Base-by-base conservation (phyloP, 495 filamentous ascomycete genomes). In the Penicillium nucicola region DNA sequence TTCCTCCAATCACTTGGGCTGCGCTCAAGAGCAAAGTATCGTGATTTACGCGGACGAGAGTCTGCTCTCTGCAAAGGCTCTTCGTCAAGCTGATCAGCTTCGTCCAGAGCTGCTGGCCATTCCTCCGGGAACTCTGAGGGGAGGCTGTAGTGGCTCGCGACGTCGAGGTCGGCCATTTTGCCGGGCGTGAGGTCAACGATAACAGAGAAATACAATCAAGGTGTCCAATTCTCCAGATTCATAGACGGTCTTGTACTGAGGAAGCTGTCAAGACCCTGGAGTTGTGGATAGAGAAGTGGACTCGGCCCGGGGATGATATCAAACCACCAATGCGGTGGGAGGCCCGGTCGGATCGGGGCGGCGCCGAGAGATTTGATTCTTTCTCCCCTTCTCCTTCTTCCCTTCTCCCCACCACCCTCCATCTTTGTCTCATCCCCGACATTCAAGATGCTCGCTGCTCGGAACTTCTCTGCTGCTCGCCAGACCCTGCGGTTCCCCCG, bases 91-190 rank as follows among this genome's bases (percentile, higher is more conserved):
- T 71, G 74, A 67, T 91, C 87, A 57, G 77, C 82, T 31, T 84
- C 76, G 55, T 92, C 84, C 58, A 91, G 85, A 58, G 91, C 86
- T 15, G 82, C 75, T 0, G 95, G 92, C 92, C 91, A 97, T 68
- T 85, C 75, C n/a, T 82, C 77, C 13, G 92, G 95, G 62, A 82
- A 92, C 30, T 87, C 79, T 14, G 81, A 87, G 5, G 84, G 77
- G 20, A 98, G 80, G 62, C 91, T 88, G 73, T 97, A 98, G 72
- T 96, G 86, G 46, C 88, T 90, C 39, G 91, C 83, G 36, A 98
- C 81, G 13, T 82, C 85, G 20, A 84, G 76, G 64, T 95, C 86
- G 44, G 83, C 77, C 78, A 78, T 83, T 42, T 64, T 53, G 42
- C 34, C 37, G 37, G 35, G 32, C 17, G 34, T 45, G 17, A 30